Evolutionary conservation across 306 rosid species (phyloP), one percentile per base, ranked within the genome.

Genomic region (Trifolium fragiferum): DNA sequence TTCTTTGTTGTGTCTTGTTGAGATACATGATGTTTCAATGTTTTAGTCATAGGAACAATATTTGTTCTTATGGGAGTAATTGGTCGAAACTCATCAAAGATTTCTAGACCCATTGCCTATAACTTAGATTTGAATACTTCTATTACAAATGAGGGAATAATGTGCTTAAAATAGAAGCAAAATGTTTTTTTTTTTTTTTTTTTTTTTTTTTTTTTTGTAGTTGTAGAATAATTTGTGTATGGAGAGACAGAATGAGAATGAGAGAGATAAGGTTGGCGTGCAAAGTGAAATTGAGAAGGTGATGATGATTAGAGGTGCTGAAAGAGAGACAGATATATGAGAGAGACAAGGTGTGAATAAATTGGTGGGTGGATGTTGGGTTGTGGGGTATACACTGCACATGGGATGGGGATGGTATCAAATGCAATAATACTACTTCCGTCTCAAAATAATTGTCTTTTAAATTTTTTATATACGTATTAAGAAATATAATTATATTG

Each of bases 81-180:
- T 79, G 92, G 91, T 1, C 74, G 19, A 78, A 87, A 85, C 4
- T 85, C 96, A 61, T 90, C 87, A 1, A 78, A 11, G 44, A 79
- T 30, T 44, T 85, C 76, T 8, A 84, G 66, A 72, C 92, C 93
- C 96, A 90, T 87, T 49, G 62, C 18, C 7, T 16, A 7, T 30
- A 30, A 4, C 33, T 30, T 30, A 25, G 2, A 7, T 27, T 38
- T 2, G n/a, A 21, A 27, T 10, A 25, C 32, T 73, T 13, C 40
- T 41, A 14, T 19, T 8, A 12, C 19, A 67, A 58, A n/a, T 6
- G n/a, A 19, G 57, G 53, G 37, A 58, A 66, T 57, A 58, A 66
- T 57, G 30, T 7, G 15, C 19, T 44, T 41, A 51, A 38, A 66
- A 49, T 15, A 18, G 49, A 16, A n/a, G 35, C 15, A 10, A 51